phyloP scores from a whole-genome alignment of 768 basidiomycete genomes.

The Rhodosporidiobolus sp. region DNA sequence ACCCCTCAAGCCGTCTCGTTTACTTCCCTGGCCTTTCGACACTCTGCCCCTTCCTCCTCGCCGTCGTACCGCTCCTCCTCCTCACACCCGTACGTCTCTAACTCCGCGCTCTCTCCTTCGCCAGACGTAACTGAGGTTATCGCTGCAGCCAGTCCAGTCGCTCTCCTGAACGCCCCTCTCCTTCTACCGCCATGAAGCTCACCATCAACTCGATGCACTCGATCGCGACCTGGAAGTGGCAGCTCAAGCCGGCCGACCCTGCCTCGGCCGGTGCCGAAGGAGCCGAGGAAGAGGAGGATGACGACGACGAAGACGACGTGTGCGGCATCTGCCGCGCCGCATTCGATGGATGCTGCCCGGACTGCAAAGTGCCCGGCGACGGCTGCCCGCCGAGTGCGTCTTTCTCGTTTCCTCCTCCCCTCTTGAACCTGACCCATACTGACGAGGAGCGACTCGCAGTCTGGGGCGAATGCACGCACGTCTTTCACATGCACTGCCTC shows the following conservation, averaged over 20 bases:
- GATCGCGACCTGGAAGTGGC: conserved; percentile 87
- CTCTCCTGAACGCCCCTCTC: too few relatives aligned
- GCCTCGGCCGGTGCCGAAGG: not conserved
- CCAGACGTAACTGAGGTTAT: not conserved
- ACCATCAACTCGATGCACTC: conserved; percentile 79
- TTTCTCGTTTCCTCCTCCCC: not conserved
- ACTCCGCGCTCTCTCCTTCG: not conserved
- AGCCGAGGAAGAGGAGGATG: conserved; percentile 39
- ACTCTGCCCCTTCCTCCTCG: too few relatives aligned
- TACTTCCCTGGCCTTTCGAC: too few relatives aligned
- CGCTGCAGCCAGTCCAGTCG: not conserved
- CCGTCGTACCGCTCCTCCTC: too few relatives aligned
- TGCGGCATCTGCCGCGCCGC: conserved; percentile 88
- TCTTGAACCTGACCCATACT: not conserved
- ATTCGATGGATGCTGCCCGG: conserved; percentile 91
- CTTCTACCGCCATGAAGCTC: conserved; percentile 70
- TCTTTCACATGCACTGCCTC: conserved; percentile 98
- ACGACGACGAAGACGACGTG: conserved; percentile 60
- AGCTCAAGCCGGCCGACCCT: conserved; percentile 51
- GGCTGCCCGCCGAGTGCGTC: conserved; percentile 83
- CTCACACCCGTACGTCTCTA: too few relatives aligned
- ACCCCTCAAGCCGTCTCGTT: too few relatives aligned
- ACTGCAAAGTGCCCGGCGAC: conserved; percentile 94
- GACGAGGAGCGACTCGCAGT: conserved; percentile 55
- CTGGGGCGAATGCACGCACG: conserved; percentile 95